Evolutionary conservation across 2,329 filamentous ascomycete species (phyloP), one percentile per base, ranked within the genome.

Genomic region (Fusarium haematococcum): DNA sequence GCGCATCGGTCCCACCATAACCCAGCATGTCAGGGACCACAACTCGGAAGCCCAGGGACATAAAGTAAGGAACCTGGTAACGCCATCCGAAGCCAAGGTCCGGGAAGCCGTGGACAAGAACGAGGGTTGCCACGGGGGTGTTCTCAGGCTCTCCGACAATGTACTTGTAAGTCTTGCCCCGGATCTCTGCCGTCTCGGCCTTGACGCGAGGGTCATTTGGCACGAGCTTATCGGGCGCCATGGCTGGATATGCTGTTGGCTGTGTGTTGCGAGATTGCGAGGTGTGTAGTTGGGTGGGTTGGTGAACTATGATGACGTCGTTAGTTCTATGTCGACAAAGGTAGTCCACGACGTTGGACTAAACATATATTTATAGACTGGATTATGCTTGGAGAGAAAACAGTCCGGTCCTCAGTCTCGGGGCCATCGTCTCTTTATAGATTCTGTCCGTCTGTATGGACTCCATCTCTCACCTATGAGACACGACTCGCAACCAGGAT

Each of bases 41-140:
- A 64, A 98, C 94, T 65, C 93, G 90, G 74, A 96, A 89, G 25
- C 92, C 93, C 66, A 94, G 86, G 7, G 91, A 88, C 37, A 93
- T 83, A 25, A 98, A 88, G 76, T 91, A 84, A 0, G 95, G 95
- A 69, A 98, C 93, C 83, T 98, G 95, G 83, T 94, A 92, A 71
- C 95, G 92, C 96, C 96, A 98, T 80, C 93, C 95, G 79, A 95
- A 91, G 10, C 91, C 90, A 20, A 97, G 84, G 83, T 98, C 95
- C 1, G 95, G 95, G 84, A 92, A 97, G 75, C 95, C 95, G 83
- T 95, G 93, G 79, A 94, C 68, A 13, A 89, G 84, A 68, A 91
- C 82, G 63, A 90, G 83, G 18, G 88, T 90, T 52, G 85, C 87
- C 64, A 83, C 77, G 37, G 84, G 84, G 48, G 82, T 80, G 52